Conservation (phyloP, 2,329 filamentous ascomycete genomes). For the Paecilomyces fulvus region DNA sequence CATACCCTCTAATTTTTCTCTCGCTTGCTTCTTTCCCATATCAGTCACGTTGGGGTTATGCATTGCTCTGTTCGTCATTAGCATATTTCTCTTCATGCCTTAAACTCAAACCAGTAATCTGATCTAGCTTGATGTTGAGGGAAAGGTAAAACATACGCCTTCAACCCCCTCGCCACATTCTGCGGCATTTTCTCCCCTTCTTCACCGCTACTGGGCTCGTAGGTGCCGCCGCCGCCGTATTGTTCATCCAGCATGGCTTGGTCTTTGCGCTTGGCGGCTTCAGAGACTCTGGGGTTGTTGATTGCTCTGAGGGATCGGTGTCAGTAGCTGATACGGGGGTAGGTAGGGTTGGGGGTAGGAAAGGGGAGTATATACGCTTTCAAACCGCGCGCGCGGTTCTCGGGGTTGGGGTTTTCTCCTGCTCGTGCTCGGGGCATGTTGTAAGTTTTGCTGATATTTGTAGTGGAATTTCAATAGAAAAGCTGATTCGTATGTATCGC, state of each 20-base stretch:
- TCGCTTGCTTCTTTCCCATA: conserved; percentile 4
- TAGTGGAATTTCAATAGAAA: no score
- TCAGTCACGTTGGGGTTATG: conserved; percentile 12
- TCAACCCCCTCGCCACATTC: conserved; percentile 16
- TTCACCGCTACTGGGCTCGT: conserved; percentile 2
- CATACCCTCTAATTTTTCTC: conserved; percentile 4
- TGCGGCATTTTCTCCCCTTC: conserved; percentile 8
- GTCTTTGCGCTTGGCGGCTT: conserved; percentile 10
- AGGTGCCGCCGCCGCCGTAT: conserved; percentile 1
- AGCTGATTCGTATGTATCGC: no score
- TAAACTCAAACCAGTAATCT: not conserved
- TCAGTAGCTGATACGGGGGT: no score
- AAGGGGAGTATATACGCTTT: not conserved
- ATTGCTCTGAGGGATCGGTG: conserved; percentile 6
- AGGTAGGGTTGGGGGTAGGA: no score
- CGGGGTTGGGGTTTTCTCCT: no score
- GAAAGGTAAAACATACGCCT: conserved; percentile 11
- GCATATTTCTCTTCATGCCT: not conserved
- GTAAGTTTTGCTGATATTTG: not conserved
- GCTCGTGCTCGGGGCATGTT: not conserved
- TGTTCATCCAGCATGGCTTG: conserved; percentile 10
- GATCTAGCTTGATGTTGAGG: not conserved
- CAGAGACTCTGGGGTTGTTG: conserved; percentile 11
- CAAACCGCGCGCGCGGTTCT: not conserved
- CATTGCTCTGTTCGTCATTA: conserved; percentile 8